Conservation (phyloP, 2,329 filamentous ascomycete genomes). For the Escovopsis weberi region DNA sequence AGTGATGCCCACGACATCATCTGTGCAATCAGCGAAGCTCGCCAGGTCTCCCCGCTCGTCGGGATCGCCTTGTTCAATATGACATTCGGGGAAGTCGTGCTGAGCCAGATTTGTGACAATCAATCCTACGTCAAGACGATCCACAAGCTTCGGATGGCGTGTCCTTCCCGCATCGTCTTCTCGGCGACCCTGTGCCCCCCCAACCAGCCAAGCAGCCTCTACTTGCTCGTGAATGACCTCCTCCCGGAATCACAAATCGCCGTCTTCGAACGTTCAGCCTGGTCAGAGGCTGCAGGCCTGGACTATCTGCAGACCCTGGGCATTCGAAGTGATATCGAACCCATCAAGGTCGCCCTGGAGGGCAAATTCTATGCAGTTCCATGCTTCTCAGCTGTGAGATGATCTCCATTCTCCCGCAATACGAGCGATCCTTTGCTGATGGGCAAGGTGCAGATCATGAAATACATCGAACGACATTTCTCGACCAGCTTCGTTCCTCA, state of each 20-base stretch:
- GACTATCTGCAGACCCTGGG: slow-evolving; percentile 70
- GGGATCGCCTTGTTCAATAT: slow-evolving; percentile 81
- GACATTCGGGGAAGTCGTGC: slow-evolving; percentile 65
- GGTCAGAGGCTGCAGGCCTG: slow-evolving; percentile 65
- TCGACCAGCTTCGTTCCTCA: slow-evolving; percentile 57
- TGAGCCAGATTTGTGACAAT: slow-evolving; percentile 86
- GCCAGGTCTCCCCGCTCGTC: slow-evolving; percentile 72
- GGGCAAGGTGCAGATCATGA: slow-evolving; percentile 47
- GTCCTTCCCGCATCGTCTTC: slow-evolving; percentile 67
- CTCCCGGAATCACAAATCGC: slow-evolving; percentile 17
- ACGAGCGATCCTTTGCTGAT: slow-evolving; percentile 1
- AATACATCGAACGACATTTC: slow-evolving; percentile 62
- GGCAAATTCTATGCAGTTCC: slow-evolving; percentile 81
- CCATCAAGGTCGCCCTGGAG: slow-evolving; percentile 62
- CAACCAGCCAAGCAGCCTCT: slow-evolving; percentile 57
- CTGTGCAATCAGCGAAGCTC: slow-evolving; percentile 79
- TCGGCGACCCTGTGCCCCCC: slow-evolving; percentile 52
- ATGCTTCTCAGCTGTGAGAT: slow-evolving; percentile 67
- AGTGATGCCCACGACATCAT: slow-evolving; percentile 54
- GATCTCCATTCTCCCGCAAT: background rate
- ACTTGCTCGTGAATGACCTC: slow-evolving; percentile 55
- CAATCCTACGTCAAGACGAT: slow-evolving; percentile 83
- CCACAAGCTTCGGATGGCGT: slow-evolving; percentile 71
- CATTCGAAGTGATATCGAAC: slow-evolving; percentile 64
- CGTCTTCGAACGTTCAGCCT: slow-evolving; percentile 61